Percentiles rank a stretch among this genome's conserved stretches.
Evolutionary conservation across 1,139 yeast species (phyloP).

Genomic region (Suhomyces coccinellae): DNA sequence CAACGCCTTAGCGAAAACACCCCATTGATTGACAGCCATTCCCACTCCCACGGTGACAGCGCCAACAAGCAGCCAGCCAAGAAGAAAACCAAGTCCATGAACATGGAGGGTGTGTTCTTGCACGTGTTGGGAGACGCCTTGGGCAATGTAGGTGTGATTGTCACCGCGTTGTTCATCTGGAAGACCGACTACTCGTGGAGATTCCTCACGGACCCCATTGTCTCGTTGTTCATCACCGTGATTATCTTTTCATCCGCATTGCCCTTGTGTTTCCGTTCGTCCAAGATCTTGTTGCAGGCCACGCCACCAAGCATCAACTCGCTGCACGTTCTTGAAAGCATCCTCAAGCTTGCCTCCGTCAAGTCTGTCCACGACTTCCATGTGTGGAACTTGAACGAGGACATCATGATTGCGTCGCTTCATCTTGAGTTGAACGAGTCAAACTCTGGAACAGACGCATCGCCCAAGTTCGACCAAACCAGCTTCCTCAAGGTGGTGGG

Average conservation of each 20-base stretch:
- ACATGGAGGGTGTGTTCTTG: slow-evolving; percentile 95
- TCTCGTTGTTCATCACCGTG: slow-evolving; percentile 80
- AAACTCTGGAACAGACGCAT: slow-evolving; percentile 6
- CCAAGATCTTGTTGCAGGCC: slow-evolving; percentile 87
- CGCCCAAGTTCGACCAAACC: slow-evolving; percentile 28
- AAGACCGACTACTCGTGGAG: slow-evolving; percentile 88
- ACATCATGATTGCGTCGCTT: slow-evolving; percentile 80
- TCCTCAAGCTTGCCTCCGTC: slow-evolving; percentile 67
- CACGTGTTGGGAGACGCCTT: slow-evolving; percentile 96
- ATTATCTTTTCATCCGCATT: slow-evolving; percentile 90
- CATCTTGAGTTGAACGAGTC: slow-evolving; percentile 73
- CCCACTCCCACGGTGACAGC: slow-evolving; percentile 8
- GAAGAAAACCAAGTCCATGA: slow-evolving; percentile 61
- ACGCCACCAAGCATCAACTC: slow-evolving; percentile 84
- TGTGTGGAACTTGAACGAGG: slow-evolving; percentile 94
- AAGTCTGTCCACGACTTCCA: slow-evolving; percentile 91
- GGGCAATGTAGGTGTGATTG: slow-evolving; percentile 92
- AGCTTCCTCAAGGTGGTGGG: slow-evolving; percentile 72
- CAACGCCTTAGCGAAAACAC: slow-evolving; percentile 24
- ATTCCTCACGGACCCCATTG: slow-evolving; percentile 80
- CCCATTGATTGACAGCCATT: slow-evolving; percentile 7
- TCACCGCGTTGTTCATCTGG: slow-evolving; percentile 91
- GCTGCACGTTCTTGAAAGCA: slow-evolving; percentile 68
- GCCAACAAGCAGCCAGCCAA: not conserved
- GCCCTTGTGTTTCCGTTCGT: slow-evolving; percentile 84